A percentile compares a stretch with the other conserved stretches of the same genome.
These are phyloP conservation scores for Naganishia sp. DNA, from an alignment of 1,284 basidiomycete species.

Conservation along the genomic window DNA sequence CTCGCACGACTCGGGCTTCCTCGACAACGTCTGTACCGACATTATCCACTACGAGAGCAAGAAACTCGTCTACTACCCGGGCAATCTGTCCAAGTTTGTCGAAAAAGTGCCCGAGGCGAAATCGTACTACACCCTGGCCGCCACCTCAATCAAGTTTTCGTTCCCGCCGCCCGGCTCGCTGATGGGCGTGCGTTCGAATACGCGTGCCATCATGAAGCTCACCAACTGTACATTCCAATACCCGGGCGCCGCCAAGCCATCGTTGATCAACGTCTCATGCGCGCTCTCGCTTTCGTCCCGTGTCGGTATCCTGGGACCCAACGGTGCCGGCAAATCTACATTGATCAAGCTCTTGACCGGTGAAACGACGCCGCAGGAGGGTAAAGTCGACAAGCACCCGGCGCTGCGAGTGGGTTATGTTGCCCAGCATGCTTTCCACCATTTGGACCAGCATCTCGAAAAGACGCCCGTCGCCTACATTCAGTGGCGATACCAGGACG, in stretches of 20 bases:
- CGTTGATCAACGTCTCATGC: slow-evolving; percentile 84
- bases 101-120: slow-evolving; percentile 89
- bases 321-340: slow-evolving; percentile 94
- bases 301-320: slow-evolving; percentile 86
- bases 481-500: slow-evolving; percentile 99
- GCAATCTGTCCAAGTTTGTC: slow-evolving; percentile 91
- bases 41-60: slow-evolving; percentile 96
- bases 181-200: slow-evolving; percentile 96
- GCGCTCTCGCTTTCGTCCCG: slow-evolving; percentile 88
- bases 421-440: slow-evolving; percentile 96
- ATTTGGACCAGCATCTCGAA: slow-evolving; percentile 89
- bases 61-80: slow-evolving; percentile 94
- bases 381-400: slow-evolving; percentile 93
- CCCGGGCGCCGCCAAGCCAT: slow-evolving; percentile 79
- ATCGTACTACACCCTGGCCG: slow-evolving; percentile 95
- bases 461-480: slow-evolving; percentile 95
- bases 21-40: slow-evolving; percentile 96
- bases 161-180: slow-evolving; percentile 96
- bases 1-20: slow-evolving; percentile 97
- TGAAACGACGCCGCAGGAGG: slow-evolving; percentile 89
- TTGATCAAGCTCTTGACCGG: slow-evolving; percentile 96
- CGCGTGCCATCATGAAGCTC: slow-evolving; percentile 94
- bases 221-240: slow-evolving; percentile 92
- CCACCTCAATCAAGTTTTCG: slow-evolving; percentile 90
- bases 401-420: slow-evolving; percentile 95